phyloP scores from a whole-genome alignment of 2,329 filamentous ascomycete genomes.

The Aspergillus sp. region DNA sequence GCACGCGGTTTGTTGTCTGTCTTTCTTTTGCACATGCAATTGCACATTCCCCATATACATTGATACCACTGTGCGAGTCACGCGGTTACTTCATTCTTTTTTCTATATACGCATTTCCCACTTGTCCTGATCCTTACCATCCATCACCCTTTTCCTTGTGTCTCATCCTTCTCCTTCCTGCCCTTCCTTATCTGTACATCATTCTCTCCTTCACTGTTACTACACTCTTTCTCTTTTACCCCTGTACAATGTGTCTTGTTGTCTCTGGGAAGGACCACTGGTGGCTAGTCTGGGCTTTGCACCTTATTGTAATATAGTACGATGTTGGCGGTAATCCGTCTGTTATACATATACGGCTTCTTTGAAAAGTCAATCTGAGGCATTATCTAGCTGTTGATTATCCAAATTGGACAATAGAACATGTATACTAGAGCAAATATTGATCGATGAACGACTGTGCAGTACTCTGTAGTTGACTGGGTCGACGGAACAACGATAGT shows the following conservation, averaged over 20 bases:
- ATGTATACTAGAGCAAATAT: too few relatives aligned
- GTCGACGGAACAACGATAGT: slow-evolving; percentile 26
- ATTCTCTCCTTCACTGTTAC: slow-evolving; percentile 7
- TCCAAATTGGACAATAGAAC: too few relatives aligned
- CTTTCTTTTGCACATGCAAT: slow-evolving; percentile 17
- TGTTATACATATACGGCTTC: slow-evolving; percentile 23
- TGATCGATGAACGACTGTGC: neutral
- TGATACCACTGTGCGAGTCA: slow-evolving; percentile 35
- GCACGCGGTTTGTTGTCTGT: slow-evolving; percentile 23
- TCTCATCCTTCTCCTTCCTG: slow-evolving; percentile 15
- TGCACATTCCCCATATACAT: slow-evolving; percentile 20
- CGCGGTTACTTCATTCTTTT: slow-evolving; percentile 24
- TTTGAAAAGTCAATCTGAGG: slow-evolving; percentile 9
- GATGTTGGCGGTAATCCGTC: slow-evolving; percentile 15
- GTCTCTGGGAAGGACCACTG: slow-evolving; percentile 22
- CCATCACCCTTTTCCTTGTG: slow-evolving; percentile 19
- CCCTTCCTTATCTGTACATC: slow-evolving; percentile 7
- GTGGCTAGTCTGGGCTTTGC: slow-evolving; percentile 21
- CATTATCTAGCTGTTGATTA: neutral
- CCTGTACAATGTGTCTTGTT: slow-evolving; percentile 23
- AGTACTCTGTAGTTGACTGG: neutral
- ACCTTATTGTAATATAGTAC: slow-evolving; percentile 35
- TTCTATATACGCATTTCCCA: slow-evolving; percentile 19
- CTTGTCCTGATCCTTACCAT: slow-evolving; percentile 10
- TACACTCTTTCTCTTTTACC: slow-evolving; percentile 3